These are phyloP conservation scores for Harrya chromipes DNA, from an alignment of 768 basidiomycete genomes.

Conservation along the genomic window DNA sequence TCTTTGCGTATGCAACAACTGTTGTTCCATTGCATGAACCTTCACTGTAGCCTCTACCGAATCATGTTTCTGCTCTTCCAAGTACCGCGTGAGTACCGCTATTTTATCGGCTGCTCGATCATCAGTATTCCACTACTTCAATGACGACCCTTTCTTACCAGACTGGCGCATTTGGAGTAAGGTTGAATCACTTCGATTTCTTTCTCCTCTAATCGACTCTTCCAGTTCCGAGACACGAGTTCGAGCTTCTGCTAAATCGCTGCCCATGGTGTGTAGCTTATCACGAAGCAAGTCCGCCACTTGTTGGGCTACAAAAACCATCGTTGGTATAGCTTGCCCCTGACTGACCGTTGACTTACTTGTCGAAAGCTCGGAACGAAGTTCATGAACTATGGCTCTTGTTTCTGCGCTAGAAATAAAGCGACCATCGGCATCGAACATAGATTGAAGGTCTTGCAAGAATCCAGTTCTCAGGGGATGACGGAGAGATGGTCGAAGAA, in stretches of 20 bases:
- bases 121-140: slow-evolving; percentile 13
- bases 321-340: not conserved
- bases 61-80: slow-evolving; percentile 30
- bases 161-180: slow-evolving; percentile 25
- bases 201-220: slow-evolving; percentile 18
- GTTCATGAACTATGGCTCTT: slow-evolving; percentile 30
- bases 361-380: slow-evolving; percentile 35
- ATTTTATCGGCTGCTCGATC: slow-evolving; percentile 20
- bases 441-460: slow-evolving; percentile 27
- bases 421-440: slow-evolving; percentile 26
- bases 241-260: slow-evolving; percentile 43
- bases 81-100: slow-evolving; percentile 18
- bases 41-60: slow-evolving; percentile 22
- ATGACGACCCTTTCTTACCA: slow-evolving; percentile 11
- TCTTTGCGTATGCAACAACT: slow-evolving; percentile 18
- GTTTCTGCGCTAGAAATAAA: slow-evolving; percentile 26
- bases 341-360: slow-evolving; percentile 22
- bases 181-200: slow-evolving; percentile 18
- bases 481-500: not conserved
- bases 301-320: slow-evolving; percentile 40
- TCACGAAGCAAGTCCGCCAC: slow-evolving; percentile 49
- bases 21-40: slow-evolving; percentile 28
- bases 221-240: slow-evolving; percentile 39
- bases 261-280: slow-evolving; percentile 40
- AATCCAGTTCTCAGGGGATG: not conserved